Evolutionary conservation across 2,329 filamentous ascomycete species (phyloP), one percentile per base, ranked within the genome.

Genomic region (Talaromyces sp.): DNA sequence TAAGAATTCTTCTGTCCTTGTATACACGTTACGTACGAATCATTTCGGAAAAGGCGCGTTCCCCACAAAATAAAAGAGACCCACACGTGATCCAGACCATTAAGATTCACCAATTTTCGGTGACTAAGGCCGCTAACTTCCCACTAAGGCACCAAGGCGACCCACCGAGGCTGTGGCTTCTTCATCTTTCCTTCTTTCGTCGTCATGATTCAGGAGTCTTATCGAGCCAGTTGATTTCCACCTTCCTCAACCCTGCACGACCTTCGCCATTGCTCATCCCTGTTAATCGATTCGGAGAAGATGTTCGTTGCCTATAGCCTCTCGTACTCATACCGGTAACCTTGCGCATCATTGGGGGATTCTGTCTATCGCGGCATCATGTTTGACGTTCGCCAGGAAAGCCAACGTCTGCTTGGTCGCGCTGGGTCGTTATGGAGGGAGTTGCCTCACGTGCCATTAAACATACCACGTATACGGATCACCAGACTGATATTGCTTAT

Each of bases 61-160:
- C 51, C 37, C 51, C 51, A 53, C 51, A 53, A 53, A 31, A 19
- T 22, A 40, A 6, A 22, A 33, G 52, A 33, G 52, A 36, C 39
- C 52, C 53, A 55, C 53, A 46, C 53, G 53, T 55, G 40, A 55
- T 48, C 45, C 28, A 48, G 45, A 13, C 45, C 45, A n/a, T 19
- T 15, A 3, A 19, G 39, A 40, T 40, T 28, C 25, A n/a, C n/a
- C n/a, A n/a, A n/a, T n/a, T n/a, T n/a, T n/a, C n/a, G 15, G n/a
- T 39, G 43, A 46, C 43, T 43, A 54, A 36, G 22, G 17, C n/a
- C 50, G n/a, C n/a, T n/a, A n/a, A n/a, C n/a, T n/a, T n/a, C n/a
- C n/a, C n/a, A n/a, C n/a, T 41, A 33, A 53, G 28, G 19, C 22
- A 25, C 50, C 28, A 50, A 21, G 46, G 39, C 22, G 53, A 17